Conservation (phyloP, 345 rosid genomes). For the Anacardium occidentale region DNA sequence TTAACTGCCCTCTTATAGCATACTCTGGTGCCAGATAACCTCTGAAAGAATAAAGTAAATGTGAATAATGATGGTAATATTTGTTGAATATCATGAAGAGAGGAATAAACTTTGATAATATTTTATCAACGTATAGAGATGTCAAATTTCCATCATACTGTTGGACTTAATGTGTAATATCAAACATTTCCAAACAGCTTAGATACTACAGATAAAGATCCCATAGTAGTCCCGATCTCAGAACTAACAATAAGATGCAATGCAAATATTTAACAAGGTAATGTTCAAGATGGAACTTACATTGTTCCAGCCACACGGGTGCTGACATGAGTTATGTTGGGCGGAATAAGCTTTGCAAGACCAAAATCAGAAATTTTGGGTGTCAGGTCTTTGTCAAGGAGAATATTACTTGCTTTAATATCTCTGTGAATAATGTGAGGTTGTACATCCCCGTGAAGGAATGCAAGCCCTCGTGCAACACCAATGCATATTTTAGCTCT, state of each 20-base stretch:
- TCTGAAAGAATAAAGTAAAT: conserved; percentile 39
- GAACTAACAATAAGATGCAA: too few species aligned
- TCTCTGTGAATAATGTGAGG: conserved; percentile 89
- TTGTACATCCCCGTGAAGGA: conserved; percentile 78
- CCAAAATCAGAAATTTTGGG: conserved; percentile 98
- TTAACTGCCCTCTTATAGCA: conserved; percentile 87
- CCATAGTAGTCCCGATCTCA: too few species aligned
- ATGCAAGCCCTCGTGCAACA: conserved; percentile 80
- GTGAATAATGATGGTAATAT: conserved; percentile 5
- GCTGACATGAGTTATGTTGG: conserved; percentile 84
- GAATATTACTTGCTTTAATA: conserved; percentile 96
- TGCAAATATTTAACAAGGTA: too few species aligned
- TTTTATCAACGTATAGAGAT: neutral
- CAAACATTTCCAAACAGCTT: too few species aligned
- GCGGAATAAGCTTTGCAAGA: conserved; percentile 88
- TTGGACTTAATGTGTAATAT: too few species aligned
- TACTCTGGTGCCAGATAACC: conserved; percentile 98
- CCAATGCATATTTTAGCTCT: conserved; percentile 73
- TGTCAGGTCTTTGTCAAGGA: conserved; percentile 69
- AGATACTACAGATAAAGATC: too few species aligned
- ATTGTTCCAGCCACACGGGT: conserved; percentile 98
- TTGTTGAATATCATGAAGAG: neutral
- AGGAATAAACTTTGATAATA: neutral
- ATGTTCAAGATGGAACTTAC: conserved; percentile 38
- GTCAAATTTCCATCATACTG: neutral